Evolutionary conservation across 257 asterid species (phyloP).

Genomic region (Penstemon davidsonii): DNA sequence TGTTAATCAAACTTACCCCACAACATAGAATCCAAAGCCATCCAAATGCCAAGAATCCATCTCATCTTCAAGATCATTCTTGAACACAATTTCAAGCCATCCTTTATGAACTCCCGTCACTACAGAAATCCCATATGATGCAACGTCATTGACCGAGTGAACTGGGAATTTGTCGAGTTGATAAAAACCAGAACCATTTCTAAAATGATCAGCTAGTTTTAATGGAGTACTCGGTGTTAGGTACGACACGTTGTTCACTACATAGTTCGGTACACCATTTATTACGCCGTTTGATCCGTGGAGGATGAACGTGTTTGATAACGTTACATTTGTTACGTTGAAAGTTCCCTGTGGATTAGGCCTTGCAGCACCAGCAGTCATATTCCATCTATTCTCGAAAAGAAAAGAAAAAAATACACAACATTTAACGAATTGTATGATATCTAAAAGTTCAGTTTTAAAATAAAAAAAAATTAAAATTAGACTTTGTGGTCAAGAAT

Average conservation of each 20-base stretch:
- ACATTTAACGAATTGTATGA: too few relatives aligned
- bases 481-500: too few relatives aligned
- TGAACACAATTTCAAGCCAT: slow-evolving; percentile 52
- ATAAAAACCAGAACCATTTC: slow-evolving; percentile 50
- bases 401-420: background rate
- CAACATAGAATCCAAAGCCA: slow-evolving; percentile 55
- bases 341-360: slow-evolving; percentile 66
- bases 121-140: slow-evolving; percentile 44
- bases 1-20: slow-evolving; percentile 33
- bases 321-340: slow-evolving; percentile 43
- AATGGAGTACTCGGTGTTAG: slow-evolving; percentile 48
- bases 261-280: slow-evolving; percentile 34
- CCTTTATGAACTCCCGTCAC: slow-evolving; percentile 49
- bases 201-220: slow-evolving; percentile 52
- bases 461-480: too few relatives aligned
- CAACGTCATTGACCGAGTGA: slow-evolving; percentile 21
- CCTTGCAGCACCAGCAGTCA: slow-evolving; percentile 55
- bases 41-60: slow-evolving; percentile 64
- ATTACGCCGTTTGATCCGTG: slow-evolving; percentile 43
- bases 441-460: background rate
- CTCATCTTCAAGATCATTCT: slow-evolving; percentile 40
- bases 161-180: slow-evolving; percentile 37
- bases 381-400: slow-evolving; percentile 44
- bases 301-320: slow-evolving; percentile 47
- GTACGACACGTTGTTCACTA: slow-evolving; percentile 48